Conservation (phyloP, 2,329 filamentous ascomycete genomes). For the Acrocalymma vagum region DNA sequence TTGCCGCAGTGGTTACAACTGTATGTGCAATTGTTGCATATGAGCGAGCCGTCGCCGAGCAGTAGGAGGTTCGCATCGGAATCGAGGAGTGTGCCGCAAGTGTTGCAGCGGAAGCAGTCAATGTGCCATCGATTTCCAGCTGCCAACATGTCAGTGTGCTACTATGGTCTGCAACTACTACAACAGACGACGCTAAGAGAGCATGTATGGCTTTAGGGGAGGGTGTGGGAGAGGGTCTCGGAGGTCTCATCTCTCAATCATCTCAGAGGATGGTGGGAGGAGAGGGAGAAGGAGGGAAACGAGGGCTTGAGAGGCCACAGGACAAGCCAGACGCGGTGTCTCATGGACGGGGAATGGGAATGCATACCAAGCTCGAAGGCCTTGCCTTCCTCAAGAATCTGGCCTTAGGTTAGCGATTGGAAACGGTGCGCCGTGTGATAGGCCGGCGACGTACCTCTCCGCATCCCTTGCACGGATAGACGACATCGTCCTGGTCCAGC, state of each 20-base stretch:
- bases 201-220: constrained; percentile 7
- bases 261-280: too few species aligned
- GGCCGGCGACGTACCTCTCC: constrained; percentile 41
- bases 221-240: too few species aligned
- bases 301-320: too few species aligned
- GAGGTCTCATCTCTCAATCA: too few species aligned
- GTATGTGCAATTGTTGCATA: constrained; percentile 99
- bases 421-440: constrained; percentile 1
- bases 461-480: constrained; percentile 74
- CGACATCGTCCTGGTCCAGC: constrained; percentile 55
- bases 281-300: constrained; percentile 13
- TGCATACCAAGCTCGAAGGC: constrained; percentile 91
- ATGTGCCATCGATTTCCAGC: constrained; percentile 98
- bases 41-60: constrained; percentile 95
- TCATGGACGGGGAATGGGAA: constrained; percentile 31
- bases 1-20: constrained; percentile 96
- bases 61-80: constrained; percentile 97
- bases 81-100: constrained; percentile 93
- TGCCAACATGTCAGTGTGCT: constrained; percentile 53
- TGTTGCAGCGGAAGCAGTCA: constrained; percentile 98
- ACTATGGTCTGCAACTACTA: too few species aligned
- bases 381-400: constrained; percentile 99
- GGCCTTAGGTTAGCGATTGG: constrained; percentile 32
- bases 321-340: constrained; percentile 20
- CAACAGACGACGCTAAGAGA: too few species aligned